Percentiles rank a stretch among this genome's conserved stretches.
phyloP scores from a whole-genome alignment of 495 filamentous ascomycete species.

The Aspergillus carlsbadensis region DNA sequence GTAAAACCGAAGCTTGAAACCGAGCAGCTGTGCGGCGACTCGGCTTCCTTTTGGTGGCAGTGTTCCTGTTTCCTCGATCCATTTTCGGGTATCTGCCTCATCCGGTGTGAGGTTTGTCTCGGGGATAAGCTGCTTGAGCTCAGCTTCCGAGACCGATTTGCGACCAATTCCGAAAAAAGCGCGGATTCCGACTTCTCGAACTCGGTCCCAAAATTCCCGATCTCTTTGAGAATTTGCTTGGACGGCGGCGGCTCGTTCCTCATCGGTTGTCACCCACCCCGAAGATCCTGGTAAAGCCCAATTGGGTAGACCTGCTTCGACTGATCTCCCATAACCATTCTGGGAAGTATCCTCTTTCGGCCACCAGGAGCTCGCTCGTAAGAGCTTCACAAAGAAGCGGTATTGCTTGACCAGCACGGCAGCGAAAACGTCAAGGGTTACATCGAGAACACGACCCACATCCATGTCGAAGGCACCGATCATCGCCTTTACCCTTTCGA shows the following conservation, averaged over 20 bases:
- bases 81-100: constrained; percentile 56
- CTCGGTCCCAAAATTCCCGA: constrained; percentile 74
- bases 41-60: constrained; percentile 82
- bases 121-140: constrained; percentile 44
- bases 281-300: constrained; percentile 78
- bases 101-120: constrained; percentile 42
- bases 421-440: constrained; percentile 85
- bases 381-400: constrained; percentile 88
- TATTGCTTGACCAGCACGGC: constrained; percentile 80
- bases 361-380: constrained; percentile 96
- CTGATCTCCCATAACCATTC: constrained; percentile 28
- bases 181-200: constrained; percentile 69
- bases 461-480: constrained; percentile 92
- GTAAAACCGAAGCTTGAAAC: constrained; percentile 97
- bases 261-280: constrained; percentile 55
- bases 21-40: constrained; percentile 89
- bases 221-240: constrained; percentile 62
- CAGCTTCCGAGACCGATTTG: constrained; percentile 50
- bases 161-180: constrained; percentile 89
- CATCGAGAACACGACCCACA: constrained; percentile 90
- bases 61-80: constrained; percentile 77
- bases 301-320: constrained; percentile 60
- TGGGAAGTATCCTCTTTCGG: constrained; percentile 57
- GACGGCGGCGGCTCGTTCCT: constrained; percentile 58
- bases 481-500: constrained; percentile 81